Base-by-base conservation (phyloP, 106 monocot genomes). In the Dendrobium chrysotoxum region DNA sequence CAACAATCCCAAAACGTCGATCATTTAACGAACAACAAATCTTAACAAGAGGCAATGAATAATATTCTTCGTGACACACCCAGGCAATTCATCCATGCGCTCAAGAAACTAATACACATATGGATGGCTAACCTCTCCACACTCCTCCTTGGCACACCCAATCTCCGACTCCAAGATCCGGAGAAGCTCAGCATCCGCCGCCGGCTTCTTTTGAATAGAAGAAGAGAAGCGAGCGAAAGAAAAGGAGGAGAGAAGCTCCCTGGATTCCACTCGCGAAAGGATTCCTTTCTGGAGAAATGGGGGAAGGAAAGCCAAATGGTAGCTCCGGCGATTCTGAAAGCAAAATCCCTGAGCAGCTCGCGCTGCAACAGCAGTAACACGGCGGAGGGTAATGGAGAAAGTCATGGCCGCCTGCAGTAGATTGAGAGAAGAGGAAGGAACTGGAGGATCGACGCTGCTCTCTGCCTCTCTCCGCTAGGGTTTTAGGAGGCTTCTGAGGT, bases 131-230 rank as follows among this genome's bases (percentile, higher is more conserved):
- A 68, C 68, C 68, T 68, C 30, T 30, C 30, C 30, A 13, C 68
- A 30, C 30, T 68, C 68, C 31, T 68, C 68, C 68, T 68, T 68
- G 0, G 28, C 68, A 8, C 30, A 68, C 1, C n/a, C 68, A 68
- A 68, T 68, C 68, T 68, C 68, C 30, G 68, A 68, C 30, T 68
- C 30, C 31, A 68, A 30, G 68, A 68, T 68, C 68, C 30, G 68
- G 30, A 68, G 0, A 68, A 68, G 68, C 30, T 68, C 68, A 28
- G 2, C 30, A 9, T 68, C 68, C 13, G 28, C n/a, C 4, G 7
- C 31, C 17, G 68, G 68, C 31, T 30, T 68, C 68, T 30, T 68
- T 30, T 68, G 68, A 68, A 68, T 68, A 30, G 26, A 68, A 1
- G 68, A 68, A 68, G 26, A 68, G 4, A 68, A 68, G 68, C 68